Percentiles rank a stretch among this genome's conserved stretches.
Evolutionary conservation across 257 asterid species (phyloP).

Genomic region (Petunia secreta): DNA sequence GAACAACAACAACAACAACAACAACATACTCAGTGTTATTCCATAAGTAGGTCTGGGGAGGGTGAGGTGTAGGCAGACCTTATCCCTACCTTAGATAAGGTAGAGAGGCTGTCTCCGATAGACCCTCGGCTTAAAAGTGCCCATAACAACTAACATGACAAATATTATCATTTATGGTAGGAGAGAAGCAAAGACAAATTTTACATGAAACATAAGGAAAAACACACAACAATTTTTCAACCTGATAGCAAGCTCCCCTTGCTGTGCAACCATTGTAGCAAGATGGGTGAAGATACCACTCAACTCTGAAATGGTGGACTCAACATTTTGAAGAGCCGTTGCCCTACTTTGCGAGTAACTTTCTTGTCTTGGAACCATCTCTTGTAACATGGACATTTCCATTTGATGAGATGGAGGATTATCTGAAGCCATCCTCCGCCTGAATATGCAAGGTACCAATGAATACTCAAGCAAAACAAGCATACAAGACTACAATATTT

Average conservation of each 20-base stretch:
- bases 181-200: background rate
- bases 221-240: slow-evolving; percentile 12
- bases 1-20: background rate
- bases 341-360: slow-evolving; percentile 62
- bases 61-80: no score
- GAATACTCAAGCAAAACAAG: background rate
- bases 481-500: background rate
- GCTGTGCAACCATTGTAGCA: slow-evolving; percentile 91
- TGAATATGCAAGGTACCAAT: slow-evolving; percentile 28
- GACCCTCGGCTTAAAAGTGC: background rate
- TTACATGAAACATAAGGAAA: slow-evolving; percentile 17
- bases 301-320: slow-evolving; percentile 83
- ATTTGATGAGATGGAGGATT: slow-evolving; percentile 50
- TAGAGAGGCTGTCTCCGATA: no score
- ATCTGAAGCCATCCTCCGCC: slow-evolving; percentile 67
- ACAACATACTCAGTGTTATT: no score
- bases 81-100: no score
- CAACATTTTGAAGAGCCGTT: slow-evolving; percentile 84
- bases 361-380: slow-evolving; percentile 75
- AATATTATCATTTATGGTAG: slow-evolving; percentile 6
- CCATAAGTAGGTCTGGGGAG: no score
- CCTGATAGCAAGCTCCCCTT: slow-evolving; percentile 93
- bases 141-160: background rate
- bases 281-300: slow-evolving; percentile 83
- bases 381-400: slow-evolving; percentile 80